Conservation (phyloP, 768 basidiomycete species). For the Sporobolomyces pararoseus region DNA sequence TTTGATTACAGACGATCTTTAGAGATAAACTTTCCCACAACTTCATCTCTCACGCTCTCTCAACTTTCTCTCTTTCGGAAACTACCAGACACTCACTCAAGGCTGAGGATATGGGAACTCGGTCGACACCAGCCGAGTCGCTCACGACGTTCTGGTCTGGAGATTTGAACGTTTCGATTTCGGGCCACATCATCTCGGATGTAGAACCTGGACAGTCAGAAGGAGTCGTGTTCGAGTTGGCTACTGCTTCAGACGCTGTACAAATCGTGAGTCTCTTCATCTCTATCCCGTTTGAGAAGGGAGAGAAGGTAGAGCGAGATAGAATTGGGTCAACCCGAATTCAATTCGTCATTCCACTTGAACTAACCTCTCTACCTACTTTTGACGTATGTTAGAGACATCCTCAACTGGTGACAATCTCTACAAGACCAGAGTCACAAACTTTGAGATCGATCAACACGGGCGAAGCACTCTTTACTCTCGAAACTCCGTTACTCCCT, state of each 20-base stretch:
- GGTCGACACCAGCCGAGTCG: background rate
- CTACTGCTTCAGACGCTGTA: background rate
- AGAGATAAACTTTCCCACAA: too few relatives aligned
- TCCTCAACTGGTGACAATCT: constrained; percentile 20
- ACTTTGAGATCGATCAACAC: constrained; percentile 36
- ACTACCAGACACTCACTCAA: too few relatives aligned
- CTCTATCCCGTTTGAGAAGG: too few relatives aligned
- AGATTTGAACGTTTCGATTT: constrained; percentile 18
- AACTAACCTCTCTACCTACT: too few relatives aligned
- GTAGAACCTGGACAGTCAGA: background rate
- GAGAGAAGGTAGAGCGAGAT: too few relatives aligned
- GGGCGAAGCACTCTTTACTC: constrained; percentile 27
- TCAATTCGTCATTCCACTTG: too few relatives aligned
- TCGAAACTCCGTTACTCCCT: constrained; percentile 17
- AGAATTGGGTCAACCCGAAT: too few relatives aligned
- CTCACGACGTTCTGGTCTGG: constrained; percentile 10
- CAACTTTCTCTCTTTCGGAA: too few relatives aligned
- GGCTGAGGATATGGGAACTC: background rate
- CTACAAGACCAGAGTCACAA: constrained; percentile 24
- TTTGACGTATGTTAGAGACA: too few relatives aligned
- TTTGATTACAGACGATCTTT: too few relatives aligned
- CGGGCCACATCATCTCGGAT: constrained; percentile 8
- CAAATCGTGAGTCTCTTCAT: constrained; percentile 36
- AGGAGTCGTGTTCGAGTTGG: constrained; percentile 23
- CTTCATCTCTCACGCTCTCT: too few relatives aligned